Conservation (phyloP, 108 stramenopile species). For the Cyclotella baltica region DNA sequence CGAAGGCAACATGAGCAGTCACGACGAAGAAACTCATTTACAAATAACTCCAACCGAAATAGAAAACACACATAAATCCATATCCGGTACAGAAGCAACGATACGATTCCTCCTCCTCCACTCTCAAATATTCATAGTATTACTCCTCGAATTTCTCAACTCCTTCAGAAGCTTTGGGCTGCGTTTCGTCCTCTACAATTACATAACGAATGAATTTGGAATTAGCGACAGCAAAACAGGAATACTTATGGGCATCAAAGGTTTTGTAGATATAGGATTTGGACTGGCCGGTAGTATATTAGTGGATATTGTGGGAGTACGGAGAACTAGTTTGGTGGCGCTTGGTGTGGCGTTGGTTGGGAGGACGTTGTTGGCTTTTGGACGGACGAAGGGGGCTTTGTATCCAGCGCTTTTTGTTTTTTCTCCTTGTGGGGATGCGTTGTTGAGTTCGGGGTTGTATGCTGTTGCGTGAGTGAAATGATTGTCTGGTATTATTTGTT, state of each 20-base stretch:
- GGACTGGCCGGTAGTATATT: slow-evolving; percentile 36
- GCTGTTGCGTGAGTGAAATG: too few relatives aligned
- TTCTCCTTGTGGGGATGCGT: slow-evolving; percentile 47
- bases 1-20: too few relatives aligned
- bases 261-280: slow-evolving; percentile 43
- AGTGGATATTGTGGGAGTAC: slow-evolving; percentile 45
- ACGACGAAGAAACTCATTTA: too few relatives aligned
- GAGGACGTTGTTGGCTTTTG: slow-evolving; percentile 46
- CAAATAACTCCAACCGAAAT: too few relatives aligned
- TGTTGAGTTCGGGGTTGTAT: slow-evolving; percentile 45
- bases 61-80: not conserved
- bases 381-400: slow-evolving; percentile 11
- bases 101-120: slow-evolving; percentile 30
- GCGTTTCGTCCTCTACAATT: slow-evolving; percentile 44
- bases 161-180: slow-evolving; percentile 51
- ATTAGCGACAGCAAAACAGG: slow-evolving; percentile 29
- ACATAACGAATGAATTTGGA: slow-evolving; percentile 51
- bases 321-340: slow-evolving; percentile 24
- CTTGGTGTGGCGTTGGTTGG: slow-evolving; percentile 40
- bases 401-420: slow-evolving; percentile 37
- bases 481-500: too few relatives aligned
- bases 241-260: slow-evolving; percentile 35
- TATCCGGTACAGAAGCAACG: slow-evolving; percentile 6
- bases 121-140: slow-evolving; percentile 10
- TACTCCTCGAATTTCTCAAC: slow-evolving; percentile 44